phyloP scores from a whole-genome alignment of 805 yeast genomes.

The Ogataea allantospora region DNA sequence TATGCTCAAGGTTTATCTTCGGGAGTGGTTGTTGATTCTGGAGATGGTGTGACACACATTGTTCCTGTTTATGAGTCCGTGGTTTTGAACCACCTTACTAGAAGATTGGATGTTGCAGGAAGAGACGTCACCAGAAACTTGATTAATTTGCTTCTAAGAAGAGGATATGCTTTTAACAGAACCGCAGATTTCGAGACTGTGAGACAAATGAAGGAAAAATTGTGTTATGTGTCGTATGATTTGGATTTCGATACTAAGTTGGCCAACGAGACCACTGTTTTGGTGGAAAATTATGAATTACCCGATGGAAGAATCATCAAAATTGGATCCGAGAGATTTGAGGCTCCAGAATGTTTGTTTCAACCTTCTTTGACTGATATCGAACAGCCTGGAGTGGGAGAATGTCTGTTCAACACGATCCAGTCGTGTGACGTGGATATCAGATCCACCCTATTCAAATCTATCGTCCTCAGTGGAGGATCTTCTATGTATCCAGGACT shows the following conservation, averaged over 20 bases:
- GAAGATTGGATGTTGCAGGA: constrained; percentile 95
- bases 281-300: constrained; percentile 86
- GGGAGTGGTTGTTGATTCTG: constrained; percentile 98
- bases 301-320: constrained; percentile 96
- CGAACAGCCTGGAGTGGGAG: constrained; percentile 97
- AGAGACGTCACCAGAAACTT: constrained; percentile 97
- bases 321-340: constrained; percentile 93
- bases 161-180: constrained; percentile 97
- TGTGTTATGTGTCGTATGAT: constrained; percentile 94
- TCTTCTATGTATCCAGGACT: constrained; percentile 98
- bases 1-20: constrained; percentile 96
- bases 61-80: constrained; percentile 97
- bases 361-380: constrained; percentile 94
- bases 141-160: constrained; percentile 84
- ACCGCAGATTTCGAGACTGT: constrained; percentile 99
- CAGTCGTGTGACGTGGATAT: constrained; percentile 95
- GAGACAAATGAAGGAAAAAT: constrained; percentile 94
- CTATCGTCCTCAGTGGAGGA: constrained; percentile 95
- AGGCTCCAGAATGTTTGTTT: constrained; percentile 95
- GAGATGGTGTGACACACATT: constrained; percentile 98
- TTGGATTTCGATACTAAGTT: constrained; percentile 83
- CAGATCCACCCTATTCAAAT: constrained; percentile 82
- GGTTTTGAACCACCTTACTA: constrained; percentile 90
- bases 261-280: constrained; percentile 91
- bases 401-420: constrained; percentile 83